Base-by-base conservation (phyloP, 2,329 filamentous ascomycete genomes). In the Fusarium liriodendri region DNA sequence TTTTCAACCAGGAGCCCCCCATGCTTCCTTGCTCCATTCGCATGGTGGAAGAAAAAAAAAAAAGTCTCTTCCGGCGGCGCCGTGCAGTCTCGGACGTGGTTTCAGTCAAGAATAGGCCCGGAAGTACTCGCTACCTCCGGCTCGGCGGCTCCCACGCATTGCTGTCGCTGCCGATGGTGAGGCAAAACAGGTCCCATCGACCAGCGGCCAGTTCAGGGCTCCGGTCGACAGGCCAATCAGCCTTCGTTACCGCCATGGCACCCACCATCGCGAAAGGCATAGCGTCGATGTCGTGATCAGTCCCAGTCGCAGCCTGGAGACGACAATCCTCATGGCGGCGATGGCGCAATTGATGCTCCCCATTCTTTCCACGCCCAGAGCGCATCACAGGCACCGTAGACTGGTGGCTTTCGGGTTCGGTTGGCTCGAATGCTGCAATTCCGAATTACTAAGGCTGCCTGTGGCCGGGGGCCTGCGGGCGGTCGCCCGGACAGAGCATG, bases 241-340 rank as follows among this genome's bases (percentile, higher is more conserved):
- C 60, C 66, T 65, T 61, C 73, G 72, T 64, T 66, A 38, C 64
- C 68, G 67, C 35, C 69, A 65, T 67, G 70, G 73, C 67, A 69
- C 60, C 66, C 71, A 78, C 76, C 80, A 83, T 85, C 83, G 84
- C 84, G 84, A 86, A 84, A 84, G 85, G 81, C 71, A 83, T 87
- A 86, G 85, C 85, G 85, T 83, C 82, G 85, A 87, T 87, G 85
- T 86, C 85, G 85, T 87, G 85, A 86, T 87, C 83, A 80, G 77
- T 82, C 80, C 79, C 79, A 79, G 78, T 80, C 78, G 70, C 76
- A 78, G 77, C 78, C 75, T 70, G 66, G 64, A 77, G 73, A 74
- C 70, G 72, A 75, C 75, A 74, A 72, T 78, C 71, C 76, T 79
- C 66, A 77, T 77, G 75, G 78, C 76, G 76, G 78, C 81, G 78